phyloP scores from a whole-genome alignment of 768 basidiomycete genomes.

The Serendipita vermifera region DNA sequence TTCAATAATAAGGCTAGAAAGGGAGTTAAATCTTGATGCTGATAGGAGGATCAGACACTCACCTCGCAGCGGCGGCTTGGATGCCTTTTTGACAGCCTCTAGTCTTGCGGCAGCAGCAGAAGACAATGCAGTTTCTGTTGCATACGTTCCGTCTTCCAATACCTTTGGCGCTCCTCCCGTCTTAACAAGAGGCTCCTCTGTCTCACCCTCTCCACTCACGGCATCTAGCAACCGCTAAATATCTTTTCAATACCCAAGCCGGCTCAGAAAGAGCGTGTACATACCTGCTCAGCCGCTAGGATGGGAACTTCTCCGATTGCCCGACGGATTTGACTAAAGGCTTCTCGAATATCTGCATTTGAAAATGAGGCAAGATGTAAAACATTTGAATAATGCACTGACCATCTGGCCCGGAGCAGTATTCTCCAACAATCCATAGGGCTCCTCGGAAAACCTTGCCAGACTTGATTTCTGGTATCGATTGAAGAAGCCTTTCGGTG shows the following conservation, averaged over 20 bases:
- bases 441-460: conserved; percentile 95
- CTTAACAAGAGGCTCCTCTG: conserved; percentile 26
- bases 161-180: conserved; percentile 55
- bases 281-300: conserved; percentile 70
- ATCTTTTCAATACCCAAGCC: background rate
- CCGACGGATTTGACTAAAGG: conserved; percentile 67
- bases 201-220: conserved; percentile 43
- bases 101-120: conserved; percentile 42
- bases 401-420: conserved; percentile 44
- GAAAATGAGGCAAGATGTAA: no score
- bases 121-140: conserved; percentile 83
- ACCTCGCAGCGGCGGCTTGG: conserved; percentile 85
- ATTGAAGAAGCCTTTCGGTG: conserved; percentile 68
- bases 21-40: background rate
- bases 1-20: conserved; percentile 65
- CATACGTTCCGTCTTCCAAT: conserved; percentile 93
- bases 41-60: conserved; percentile 17
- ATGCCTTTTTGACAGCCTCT: conserved; percentile 73
- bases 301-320: conserved; percentile 97
- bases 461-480: conserved; percentile 79
- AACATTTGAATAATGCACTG: conserved; percentile 13
- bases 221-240: conserved; percentile 57
- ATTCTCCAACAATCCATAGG: conserved; percentile 98
- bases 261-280: conserved; percentile 8
- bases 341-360: conserved; percentile 59